phyloP scores from a whole-genome alignment of 2,329 filamentous ascomycete species.

The Thermothelomyces thermophilus region DNA sequence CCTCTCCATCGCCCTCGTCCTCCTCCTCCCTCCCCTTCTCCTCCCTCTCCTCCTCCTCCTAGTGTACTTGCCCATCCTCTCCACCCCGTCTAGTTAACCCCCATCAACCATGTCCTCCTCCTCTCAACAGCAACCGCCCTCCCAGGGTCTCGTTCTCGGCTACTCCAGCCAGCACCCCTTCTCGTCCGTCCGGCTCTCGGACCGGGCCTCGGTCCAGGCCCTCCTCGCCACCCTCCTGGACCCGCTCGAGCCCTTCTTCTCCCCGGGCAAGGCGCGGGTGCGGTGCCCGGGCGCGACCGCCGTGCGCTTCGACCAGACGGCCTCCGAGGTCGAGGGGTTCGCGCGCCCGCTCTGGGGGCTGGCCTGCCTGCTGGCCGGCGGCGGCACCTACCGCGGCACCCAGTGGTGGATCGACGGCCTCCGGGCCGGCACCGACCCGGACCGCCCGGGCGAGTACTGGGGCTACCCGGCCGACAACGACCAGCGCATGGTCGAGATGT shows the following conservation, averaged over 20 bases:
- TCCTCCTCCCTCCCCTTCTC: too few relatives aligned
- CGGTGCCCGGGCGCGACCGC: conserved; percentile 63
- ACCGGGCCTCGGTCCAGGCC: conserved; percentile 51
- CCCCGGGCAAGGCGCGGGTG: conserved; percentile 57
- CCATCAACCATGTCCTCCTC: conserved; percentile 3
- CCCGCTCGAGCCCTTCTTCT: conserved; percentile 66
- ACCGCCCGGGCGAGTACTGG: conserved; percentile 63
- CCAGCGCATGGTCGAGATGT: conserved; percentile 82
- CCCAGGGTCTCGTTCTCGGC: conserved; percentile 38
- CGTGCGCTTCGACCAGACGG: conserved; percentile 70
- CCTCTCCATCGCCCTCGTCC: too few relatives aligned
- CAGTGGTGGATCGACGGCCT: conserved; percentile 65
- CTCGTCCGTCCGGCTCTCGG: conserved; percentile 42
- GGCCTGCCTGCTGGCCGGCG: conserved; percentile 62
- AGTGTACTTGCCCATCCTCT: too few relatives aligned
- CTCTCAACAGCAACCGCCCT: not conserved
- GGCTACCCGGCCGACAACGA: conserved; percentile 69
- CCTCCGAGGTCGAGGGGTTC: conserved; percentile 70
- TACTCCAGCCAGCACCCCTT: conserved; percentile 51
- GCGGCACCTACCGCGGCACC: conserved; percentile 56
- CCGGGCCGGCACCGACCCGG: conserved; percentile 63
- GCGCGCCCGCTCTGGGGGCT: conserved; percentile 71
- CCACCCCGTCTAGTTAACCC: too few relatives aligned
- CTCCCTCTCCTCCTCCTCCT: not conserved
- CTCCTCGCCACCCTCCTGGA: conserved; percentile 59